Evolutionary conservation across 2,329 filamentous ascomycete genomes (phyloP).

Genomic region (Alternaria novae-zelandiae): DNA sequence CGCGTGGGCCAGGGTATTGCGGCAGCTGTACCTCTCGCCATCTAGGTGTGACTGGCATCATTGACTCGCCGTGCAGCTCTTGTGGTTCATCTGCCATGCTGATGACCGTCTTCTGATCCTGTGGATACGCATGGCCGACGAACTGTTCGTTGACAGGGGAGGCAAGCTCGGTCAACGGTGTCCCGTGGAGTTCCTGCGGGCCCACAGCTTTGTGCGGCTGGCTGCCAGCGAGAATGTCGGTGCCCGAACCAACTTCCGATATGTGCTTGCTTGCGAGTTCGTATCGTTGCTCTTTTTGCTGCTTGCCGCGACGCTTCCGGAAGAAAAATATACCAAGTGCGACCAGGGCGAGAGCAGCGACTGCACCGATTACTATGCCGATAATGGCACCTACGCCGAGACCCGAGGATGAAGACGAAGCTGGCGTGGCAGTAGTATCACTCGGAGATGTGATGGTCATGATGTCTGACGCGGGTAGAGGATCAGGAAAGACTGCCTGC

Average conservation of each 20-base stretch:
- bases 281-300: conserved; percentile 18
- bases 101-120: conserved; percentile 27
- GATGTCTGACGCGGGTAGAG: conserved; percentile 36
- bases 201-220: conserved; percentile 20
- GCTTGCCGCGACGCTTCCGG: conserved; percentile 21
- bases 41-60: conserved; percentile 20
- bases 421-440: not conserved
- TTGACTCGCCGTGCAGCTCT: conserved; percentile 33
- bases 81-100: conserved; percentile 30
- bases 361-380: conserved; percentile 39
- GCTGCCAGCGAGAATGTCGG: not conserved
- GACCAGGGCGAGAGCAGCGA: conserved; percentile 23
- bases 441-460: conserved; percentile 31
- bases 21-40: conserved; percentile 34
- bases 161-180: conserved; percentile 32
- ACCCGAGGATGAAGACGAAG: conserved; percentile 7
- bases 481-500: conserved; percentile 44
- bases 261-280: conserved; percentile 31
- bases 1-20: conserved; percentile 17
- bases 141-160: conserved; percentile 16
- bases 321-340: conserved; percentile 30
- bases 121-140: conserved; percentile 15
- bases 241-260: conserved; percentile 22
- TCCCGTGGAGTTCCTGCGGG: conserved; percentile 35
- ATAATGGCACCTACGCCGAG: conserved; percentile 39